Conservation (phyloP, 108 stramenopile genomes). For the Tribonema minus region DNA sequence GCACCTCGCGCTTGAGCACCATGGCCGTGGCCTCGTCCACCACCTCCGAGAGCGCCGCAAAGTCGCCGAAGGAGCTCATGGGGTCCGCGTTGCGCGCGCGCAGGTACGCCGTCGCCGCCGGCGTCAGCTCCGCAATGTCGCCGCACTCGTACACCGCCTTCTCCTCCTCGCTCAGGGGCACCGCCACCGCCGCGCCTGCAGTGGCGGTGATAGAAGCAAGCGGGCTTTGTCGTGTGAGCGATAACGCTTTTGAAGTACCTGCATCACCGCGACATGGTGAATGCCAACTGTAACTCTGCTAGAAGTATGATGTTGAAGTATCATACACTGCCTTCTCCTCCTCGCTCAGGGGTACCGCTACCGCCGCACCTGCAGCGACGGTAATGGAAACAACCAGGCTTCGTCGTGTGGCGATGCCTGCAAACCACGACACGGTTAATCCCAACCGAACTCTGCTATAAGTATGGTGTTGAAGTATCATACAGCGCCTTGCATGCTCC, state of each 20-base stretch:
- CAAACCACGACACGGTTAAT: no score
- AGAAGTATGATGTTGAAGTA: no score
- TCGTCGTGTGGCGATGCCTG: no score
- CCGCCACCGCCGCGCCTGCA: constrained; percentile 94
- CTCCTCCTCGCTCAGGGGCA: constrained; percentile 79
- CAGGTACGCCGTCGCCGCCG: constrained; percentile 87
- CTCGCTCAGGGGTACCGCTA: constrained; percentile 84
- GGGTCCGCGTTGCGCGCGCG: constrained; percentile 97
- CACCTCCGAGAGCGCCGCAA: constrained; percentile 84
- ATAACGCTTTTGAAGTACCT: no score
- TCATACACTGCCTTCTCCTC: constrained; percentile 61
- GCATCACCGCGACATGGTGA: no score
- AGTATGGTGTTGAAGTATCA: no score
- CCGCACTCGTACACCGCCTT: constrained; percentile 42
- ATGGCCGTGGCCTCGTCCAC: constrained; percentile 94
- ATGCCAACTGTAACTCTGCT: no score
- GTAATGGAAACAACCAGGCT: no score
- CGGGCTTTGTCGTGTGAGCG: no score
- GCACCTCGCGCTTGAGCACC: constrained; percentile 88
- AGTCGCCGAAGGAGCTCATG: constrained; percentile 96
- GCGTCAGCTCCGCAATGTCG: constrained; percentile 69
- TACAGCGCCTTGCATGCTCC: no score
- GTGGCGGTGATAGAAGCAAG: no score
- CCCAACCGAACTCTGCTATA: no score
- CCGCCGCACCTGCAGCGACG: constrained; percentile 94